phyloP scores from a whole-genome alignment of 257 asterid genomes.

The Rubia yunnanensis region DNA sequence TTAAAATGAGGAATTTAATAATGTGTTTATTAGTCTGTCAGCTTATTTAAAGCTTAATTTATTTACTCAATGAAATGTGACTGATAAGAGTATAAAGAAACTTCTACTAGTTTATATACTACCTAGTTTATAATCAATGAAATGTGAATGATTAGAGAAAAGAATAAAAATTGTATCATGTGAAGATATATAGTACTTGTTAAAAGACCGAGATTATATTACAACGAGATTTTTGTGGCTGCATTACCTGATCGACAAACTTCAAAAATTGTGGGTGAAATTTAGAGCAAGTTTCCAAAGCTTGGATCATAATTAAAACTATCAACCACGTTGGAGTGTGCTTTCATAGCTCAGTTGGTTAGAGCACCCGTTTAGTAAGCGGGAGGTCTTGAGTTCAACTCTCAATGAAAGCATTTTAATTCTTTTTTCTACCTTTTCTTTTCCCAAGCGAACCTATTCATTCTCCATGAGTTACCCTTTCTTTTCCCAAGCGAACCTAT shows the following conservation, averaged over 20 bases:
- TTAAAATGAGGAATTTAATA: background rate
- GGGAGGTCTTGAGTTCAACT: constrained; percentile 96
- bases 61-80: no score
- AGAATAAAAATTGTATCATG: background rate
- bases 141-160: no score
- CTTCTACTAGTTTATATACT: no score
- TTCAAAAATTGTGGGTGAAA: no score
- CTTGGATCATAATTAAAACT: background rate
- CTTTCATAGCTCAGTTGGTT: constrained; percentile 78
- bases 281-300: no score
- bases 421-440: background rate
- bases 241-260: background rate
- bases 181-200: background rate
- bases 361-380: constrained; percentile 97
- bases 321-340: background rate
- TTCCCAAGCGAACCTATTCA: no score
- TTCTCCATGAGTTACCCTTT: no score
- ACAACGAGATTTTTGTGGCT: background rate
- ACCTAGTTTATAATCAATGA: no score
- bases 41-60: no score
- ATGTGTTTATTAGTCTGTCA: background rate
- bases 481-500: no score
- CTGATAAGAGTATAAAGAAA: no score
- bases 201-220: background rate
- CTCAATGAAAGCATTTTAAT: constrained; percentile 29